Evolutionary conservation across 202 grass and related monocot species (phyloP), one percentile per base, ranked within the genome.

Genomic region (Brachypodium distachyon): DNA sequence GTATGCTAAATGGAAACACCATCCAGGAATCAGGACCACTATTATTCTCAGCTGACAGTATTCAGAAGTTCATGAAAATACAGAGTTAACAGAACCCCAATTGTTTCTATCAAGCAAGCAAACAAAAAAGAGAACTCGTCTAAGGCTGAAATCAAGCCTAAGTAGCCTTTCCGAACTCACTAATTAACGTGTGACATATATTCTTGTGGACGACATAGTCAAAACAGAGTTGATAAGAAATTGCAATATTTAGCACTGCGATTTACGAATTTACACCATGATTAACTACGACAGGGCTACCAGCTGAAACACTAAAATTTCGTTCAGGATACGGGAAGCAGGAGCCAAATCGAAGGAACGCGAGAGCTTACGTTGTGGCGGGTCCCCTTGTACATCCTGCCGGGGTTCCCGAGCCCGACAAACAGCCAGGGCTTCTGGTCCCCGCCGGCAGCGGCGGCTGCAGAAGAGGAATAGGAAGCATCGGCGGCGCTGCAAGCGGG

Each of bases 351-450:
- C 10, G 1, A 58, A 33, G 7, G 47, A 27, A 3, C 6, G 47
- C 21, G 14, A n/a, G 12, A 22, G 7, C 65, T 85, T 80, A 97
- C 94, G 76, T 97, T 97, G 75, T 97, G 94, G 19, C 94, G 88
- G n/a, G 91, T 97, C 12, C 90, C 78, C 77, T 82, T 83, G 62
- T 92, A 94, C 82, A 97, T 70, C 84, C 86, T 88, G 5, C 94
- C 91, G 9, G 91, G 91, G 44, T 94, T 94, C 46, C 94, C 94
- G 13, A 97, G 91, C 17, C 94, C 94, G 13, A 94, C 86, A 55
- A 94, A 72, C 53, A 97, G 88, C 94, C 94, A 97, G 12, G 88
- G 91, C 23, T 86, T 90, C 76, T 32, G 64, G 67, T 29, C 57
- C 3, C 66, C 58, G 31, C 48, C 52, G 36, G 26, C 49, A 29